Percentiles rank a stretch among this genome's conserved stretches.
These are phyloP conservation scores for Gracilaria gracilis DNA, from an alignment of 23 red algal genomes.

Conservation along the genomic window DNA sequence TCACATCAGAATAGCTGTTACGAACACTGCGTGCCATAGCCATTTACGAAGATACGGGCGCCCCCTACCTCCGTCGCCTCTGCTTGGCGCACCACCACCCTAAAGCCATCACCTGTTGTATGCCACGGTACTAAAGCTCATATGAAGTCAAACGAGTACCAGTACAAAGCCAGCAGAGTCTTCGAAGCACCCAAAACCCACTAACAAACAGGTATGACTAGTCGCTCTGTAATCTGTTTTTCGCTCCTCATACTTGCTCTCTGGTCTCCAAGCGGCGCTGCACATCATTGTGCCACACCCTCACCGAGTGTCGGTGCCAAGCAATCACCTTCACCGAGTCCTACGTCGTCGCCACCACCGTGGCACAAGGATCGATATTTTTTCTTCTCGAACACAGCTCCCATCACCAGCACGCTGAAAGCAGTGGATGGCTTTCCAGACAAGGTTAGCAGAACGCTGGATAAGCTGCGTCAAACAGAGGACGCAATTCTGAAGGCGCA, in stretches of 20 bases:
- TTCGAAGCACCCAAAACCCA: not conserved
- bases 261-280: not conserved
- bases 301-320: not conserved
- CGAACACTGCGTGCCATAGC: too few relatives aligned
- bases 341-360: not conserved
- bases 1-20: too few relatives aligned
- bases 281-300: not conserved
- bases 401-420: not conserved
- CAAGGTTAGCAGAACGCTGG: not conserved
- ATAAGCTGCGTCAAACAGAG: not conserved
- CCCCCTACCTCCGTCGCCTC: too few relatives aligned
- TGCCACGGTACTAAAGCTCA: not conserved
- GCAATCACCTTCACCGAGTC: not conserved
- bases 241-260: not conserved
- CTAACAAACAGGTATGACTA: not conserved
- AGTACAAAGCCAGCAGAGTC: not conserved
- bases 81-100: too few relatives aligned
- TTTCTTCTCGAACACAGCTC: slow-evolving; percentile 1
- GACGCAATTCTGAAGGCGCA: not conserved
- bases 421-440: not conserved
- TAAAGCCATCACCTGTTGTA: not conserved
- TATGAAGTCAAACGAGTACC: not conserved
- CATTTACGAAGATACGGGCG: too few relatives aligned
- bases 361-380: slow-evolving; percentile 9
- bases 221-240: not conserved